phyloP scores from a whole-genome alignment of 805 yeast genomes.

The Yamadazyma tumulicola region DNA sequence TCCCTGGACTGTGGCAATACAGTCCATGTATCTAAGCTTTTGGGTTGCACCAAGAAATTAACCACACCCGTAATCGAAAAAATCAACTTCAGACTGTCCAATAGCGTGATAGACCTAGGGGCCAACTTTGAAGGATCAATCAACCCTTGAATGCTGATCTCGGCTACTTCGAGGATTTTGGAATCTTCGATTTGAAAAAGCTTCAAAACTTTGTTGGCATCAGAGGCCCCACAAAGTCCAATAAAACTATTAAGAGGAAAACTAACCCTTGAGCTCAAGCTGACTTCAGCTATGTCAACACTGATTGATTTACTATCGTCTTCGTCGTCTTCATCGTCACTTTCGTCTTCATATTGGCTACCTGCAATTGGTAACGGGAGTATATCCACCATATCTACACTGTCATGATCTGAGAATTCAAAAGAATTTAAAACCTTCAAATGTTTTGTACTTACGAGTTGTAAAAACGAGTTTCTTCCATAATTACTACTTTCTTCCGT shows the following conservation, averaged over 20 bases:
- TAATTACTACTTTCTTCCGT: constrained; percentile 12
- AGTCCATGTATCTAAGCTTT: constrained; percentile 10
- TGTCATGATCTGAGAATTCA: constrained; percentile 8
- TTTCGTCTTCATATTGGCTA: constrained; percentile 2
- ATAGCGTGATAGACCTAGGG: constrained; percentile 13
- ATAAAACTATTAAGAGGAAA: constrained; percentile 11
- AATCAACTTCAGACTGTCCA: constrained; percentile 10
- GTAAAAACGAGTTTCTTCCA: constrained; percentile 14
- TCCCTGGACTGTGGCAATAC: constrained; percentile 10
- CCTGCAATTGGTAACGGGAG: constrained; percentile 4
- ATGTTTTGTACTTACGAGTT: constrained; percentile 13
- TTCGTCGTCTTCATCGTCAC: neutral
- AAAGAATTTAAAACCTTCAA: constrained; percentile 13
- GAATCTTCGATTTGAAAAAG: constrained; percentile 10
- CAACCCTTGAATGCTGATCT: constrained; percentile 12
- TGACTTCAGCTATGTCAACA: neutral
- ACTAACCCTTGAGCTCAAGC: neutral
- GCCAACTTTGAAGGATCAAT: constrained; percentile 8
- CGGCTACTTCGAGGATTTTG: constrained; percentile 9
- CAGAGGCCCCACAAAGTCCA: constrained; percentile 13
- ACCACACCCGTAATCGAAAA: constrained; percentile 18
- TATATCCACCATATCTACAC: constrained; percentile 19
- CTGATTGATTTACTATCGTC: neutral
- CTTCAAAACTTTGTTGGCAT: constrained; percentile 9
- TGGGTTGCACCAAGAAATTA: constrained; percentile 10